Base-by-base conservation (phyloP, 768 basidiomycete species). In the Infundibulicybe gibba region DNA sequence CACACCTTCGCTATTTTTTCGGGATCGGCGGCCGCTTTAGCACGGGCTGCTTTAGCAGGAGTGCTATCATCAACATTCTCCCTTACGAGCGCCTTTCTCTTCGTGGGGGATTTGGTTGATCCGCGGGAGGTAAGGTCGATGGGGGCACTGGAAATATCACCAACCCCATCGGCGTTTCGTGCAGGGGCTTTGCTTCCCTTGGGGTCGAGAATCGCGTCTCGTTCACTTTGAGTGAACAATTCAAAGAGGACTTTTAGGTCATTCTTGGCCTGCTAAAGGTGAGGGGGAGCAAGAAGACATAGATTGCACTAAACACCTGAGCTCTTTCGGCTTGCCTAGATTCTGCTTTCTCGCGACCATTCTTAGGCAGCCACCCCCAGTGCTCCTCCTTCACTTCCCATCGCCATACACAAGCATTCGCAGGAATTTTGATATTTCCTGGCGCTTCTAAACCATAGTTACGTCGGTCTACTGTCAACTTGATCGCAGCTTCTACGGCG, bases 361-460 rank as follows among this genome's bases (percentile, higher is more conserved):
- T 80, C 59, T 79, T 83, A 0, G 88, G 87, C 30, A 93, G 61
- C 78, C 84, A 85, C 47, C 78, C 72, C 48, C 68, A 67, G 51
- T 75, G 70, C 15, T 72, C 54, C 2, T 79, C 73, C 55, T 79
- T 80, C 10, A 88, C 83, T 61, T 95, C 93, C 93, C 92, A 95
- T 43, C 88, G 72, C 90, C 90, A 94, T 16, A 87, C 68, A 51
- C 78, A 83, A 31, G 89, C 65, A n/a, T 77, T 67, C 6, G 83
- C 79, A 12, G 85, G 83, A 16, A 70, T 57, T 59, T 77, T 87
- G 44, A 68, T 67, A 32, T 77, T 77, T 9, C 65, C 57, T 14
- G 66, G 57, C 2, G 68, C 64, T 44, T 89, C 81, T 5, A 94
- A 63, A 1, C 93, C 93, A 57, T 94, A 94, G 62, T 95, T 94